These are phyloP conservation scores for Primulina eburnea DNA, from an alignment of 257 asterid genomes.

Conservation along the genomic window DNA sequence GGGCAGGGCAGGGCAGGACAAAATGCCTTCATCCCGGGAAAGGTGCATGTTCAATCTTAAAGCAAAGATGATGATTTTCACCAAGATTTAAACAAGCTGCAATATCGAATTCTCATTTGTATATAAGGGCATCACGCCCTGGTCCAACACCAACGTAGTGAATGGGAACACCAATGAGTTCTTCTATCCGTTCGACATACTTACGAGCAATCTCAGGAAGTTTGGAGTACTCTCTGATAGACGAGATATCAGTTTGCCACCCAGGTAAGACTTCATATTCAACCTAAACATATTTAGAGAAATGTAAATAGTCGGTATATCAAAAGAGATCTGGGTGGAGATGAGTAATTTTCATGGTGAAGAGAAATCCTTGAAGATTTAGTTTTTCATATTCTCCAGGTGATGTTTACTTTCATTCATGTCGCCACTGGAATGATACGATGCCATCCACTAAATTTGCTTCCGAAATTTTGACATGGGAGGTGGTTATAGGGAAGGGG, in stretches of 20 bases:
- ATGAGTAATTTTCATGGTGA: neutral
- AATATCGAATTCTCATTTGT: conserved; percentile 47
- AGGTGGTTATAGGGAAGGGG: neutral
- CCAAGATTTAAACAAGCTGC: neutral
- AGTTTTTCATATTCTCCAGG: neutral
- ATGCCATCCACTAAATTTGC: neutral
- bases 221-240: conserved; percentile 73
- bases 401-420: neutral
- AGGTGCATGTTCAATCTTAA: conserved; percentile 16
- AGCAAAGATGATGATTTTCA: conserved; percentile 15
- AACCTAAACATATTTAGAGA: conserved; percentile 42
- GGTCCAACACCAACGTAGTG: conserved; percentile 96
- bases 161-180: conserved; percentile 78
- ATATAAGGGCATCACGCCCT: conserved; percentile 92
- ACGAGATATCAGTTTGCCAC: conserved; percentile 80
- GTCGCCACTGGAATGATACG: neutral
- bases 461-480: neutral
- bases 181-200: conserved; percentile 87
- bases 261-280: conserved; percentile 90
- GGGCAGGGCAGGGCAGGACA: no score
- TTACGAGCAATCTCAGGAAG: conserved; percentile 77
- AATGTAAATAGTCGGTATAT: conserved; percentile 8
- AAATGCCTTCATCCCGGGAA: conserved; percentile 12
- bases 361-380: neutral
- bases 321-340: neutral